phyloP scores from a whole-genome alignment of 139 green algal genomes.

The Coccomyxa sp. region DNA sequence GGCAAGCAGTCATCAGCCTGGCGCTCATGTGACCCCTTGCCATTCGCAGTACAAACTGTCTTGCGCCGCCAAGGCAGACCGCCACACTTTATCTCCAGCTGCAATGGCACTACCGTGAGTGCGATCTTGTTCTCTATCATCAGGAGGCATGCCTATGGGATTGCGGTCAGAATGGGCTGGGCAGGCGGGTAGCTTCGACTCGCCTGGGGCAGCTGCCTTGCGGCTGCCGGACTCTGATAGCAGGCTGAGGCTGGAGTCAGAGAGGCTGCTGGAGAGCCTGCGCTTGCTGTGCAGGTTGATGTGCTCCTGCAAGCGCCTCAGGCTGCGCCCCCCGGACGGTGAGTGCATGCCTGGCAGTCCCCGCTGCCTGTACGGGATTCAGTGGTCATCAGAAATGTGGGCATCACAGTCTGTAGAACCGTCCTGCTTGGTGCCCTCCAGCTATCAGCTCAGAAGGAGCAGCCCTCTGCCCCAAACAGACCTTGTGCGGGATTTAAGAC shows the following conservation, averaged over 20 bases:
- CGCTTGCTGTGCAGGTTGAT: neutral
- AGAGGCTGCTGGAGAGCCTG: neutral
- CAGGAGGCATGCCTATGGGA: neutral
- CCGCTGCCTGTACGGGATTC: neutral
- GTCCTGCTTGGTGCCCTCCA: neutral
- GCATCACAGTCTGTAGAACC: neutral
- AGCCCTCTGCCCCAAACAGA: neutral
- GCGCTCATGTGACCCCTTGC: no score
- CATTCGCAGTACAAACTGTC: no score
- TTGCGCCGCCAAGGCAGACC: no score
- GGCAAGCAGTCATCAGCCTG: no score
- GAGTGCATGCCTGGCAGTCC: neutral
- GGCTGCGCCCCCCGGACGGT: neutral
- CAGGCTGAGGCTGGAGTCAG: neutral
- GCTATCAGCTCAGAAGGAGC: neutral
- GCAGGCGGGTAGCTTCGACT: no score
- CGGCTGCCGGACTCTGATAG: neutral
- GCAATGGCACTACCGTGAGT: no score
- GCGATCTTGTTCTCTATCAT: no score
- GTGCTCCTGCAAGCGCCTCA: constrained; percentile 2
- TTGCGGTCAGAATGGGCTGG: neutral
- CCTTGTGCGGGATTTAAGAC: neutral
- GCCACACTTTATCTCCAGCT: no score
- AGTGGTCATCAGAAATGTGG: neutral
- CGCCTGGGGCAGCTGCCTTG: no score